Evolutionary conservation across 345 rosid species (phyloP), one percentile per base, ranked within the genome.

Genomic region (Acer negundo): DNA sequence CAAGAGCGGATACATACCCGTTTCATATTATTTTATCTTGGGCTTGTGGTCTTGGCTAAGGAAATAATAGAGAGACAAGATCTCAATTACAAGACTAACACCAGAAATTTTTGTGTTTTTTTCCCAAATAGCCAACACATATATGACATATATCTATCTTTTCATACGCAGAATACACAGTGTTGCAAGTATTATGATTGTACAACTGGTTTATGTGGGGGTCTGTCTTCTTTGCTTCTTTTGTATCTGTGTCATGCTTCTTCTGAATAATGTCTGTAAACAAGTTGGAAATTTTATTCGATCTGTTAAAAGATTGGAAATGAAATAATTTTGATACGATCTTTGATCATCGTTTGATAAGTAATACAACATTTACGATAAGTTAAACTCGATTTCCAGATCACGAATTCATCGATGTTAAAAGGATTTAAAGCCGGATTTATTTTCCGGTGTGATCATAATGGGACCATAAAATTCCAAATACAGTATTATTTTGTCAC

Each of bases 31-130:
- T 62, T 67, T 47, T 51, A 77, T 82, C 66, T 47, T 71, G 1
- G 62, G 24, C 77, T 59, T 23, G 40, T 20, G 65, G 24, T 62
- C 73, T 78, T 77, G 42, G 10, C 22, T 0, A 35, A 49, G 17
- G 13, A 73, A 80, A 65, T 51, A 9, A 70, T 49, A 51, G 72
- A 77, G 4, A 71, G 44, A 70, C 77, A 77, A 79, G 62, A 70
- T 47, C 70, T 35, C 62, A 35, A 49, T 38, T 75, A 64, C 65
- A 24, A 53, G 66, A 69, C 24, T 69, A 24, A 11, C n/a, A 53
- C 58, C n/a, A 15, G 62, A 15, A 17, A 16, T 77, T 38, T n/a
- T 35, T 1, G n/a, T 22, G 17, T 20, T 22, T 10, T 63, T 63
- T 49, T 47, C 9, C 65, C 23, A 62, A 20, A 56, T 35, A 10